These are phyloP conservation scores for Stentor coeruleus DNA, from an alignment of 73 alveolate species.

Conservation along the genomic window DNA sequence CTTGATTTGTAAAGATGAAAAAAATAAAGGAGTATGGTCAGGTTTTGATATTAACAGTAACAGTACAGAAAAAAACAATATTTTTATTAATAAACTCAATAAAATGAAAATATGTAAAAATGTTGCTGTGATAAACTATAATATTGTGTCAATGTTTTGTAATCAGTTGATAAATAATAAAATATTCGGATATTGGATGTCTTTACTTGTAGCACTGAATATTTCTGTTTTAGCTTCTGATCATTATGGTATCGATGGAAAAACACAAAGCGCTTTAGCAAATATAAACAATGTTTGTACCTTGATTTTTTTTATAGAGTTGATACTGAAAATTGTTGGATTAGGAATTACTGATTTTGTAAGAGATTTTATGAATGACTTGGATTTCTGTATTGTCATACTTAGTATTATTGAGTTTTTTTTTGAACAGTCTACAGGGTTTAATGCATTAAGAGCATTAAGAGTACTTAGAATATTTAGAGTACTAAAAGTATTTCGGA, in stretches of 20 bases:
- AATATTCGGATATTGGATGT: constrained; percentile 34
- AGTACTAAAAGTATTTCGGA: constrained; percentile 81
- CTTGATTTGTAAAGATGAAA: too few relatives aligned
- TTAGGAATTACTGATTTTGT: constrained; percentile 60
- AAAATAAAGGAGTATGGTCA: background rate
- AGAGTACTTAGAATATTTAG: constrained; percentile 95
- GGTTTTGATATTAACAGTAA: background rate
- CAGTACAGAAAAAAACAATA: too few relatives aligned
- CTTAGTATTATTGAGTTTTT: constrained; percentile 14
- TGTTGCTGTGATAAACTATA: background rate
- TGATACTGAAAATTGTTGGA: constrained; percentile 63
- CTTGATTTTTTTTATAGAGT: constrained; percentile 60
- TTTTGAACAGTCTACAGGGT: constrained; percentile 62
- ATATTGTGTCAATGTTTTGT: background rate
- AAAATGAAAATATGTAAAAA: background rate
- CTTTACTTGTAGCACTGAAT: constrained; percentile 57
- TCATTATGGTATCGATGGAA: constrained; percentile 51
- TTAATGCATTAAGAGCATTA: constrained; percentile 77
- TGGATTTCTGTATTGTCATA: constrained; percentile 56
- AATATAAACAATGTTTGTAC: constrained; percentile 63
- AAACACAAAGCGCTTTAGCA: constrained; percentile 29
- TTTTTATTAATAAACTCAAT: too few relatives aligned
- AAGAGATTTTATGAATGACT: constrained; percentile 71
- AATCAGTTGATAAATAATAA: background rate
- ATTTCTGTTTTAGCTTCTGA: constrained; percentile 69